phyloP scores from a whole-genome alignment of 768 basidiomycete genomes.

The Rhodotorula toruloides region DNA sequence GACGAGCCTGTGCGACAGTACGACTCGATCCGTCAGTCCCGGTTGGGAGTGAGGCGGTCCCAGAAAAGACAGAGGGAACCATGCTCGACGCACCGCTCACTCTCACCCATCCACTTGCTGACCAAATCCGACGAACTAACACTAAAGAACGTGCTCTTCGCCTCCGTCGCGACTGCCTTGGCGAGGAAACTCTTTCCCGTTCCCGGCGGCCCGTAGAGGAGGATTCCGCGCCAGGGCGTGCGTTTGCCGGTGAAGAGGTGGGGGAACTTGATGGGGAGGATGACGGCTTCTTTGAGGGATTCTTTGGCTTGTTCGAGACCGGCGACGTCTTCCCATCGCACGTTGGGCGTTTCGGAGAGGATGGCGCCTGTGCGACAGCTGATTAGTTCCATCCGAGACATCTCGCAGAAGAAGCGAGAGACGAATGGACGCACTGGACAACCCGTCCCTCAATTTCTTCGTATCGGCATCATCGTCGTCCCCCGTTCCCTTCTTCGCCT shows the following conservation, averaged over 20 bases:
- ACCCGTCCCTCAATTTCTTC: conserved; percentile 90
- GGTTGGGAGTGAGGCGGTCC: background rate
- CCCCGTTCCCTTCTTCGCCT: conserved; percentile 49
- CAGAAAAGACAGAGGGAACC: background rate
- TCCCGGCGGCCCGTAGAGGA: conserved; percentile 94
- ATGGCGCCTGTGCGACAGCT: conserved; percentile 80
- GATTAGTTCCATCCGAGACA: background rate
- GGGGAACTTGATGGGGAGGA: conserved; percentile 98
- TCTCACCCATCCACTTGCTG: conserved; percentile 99
- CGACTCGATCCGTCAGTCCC: background rate
- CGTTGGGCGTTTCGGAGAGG: conserved; percentile 85
- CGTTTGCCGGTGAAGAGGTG: conserved; percentile 98
- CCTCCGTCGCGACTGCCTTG: conserved; percentile 97
- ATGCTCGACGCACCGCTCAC: conserved; percentile 83
- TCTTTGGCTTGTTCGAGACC: conserved; percentile 94
- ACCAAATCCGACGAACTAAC: conserved; percentile 92
- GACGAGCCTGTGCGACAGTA: conserved; percentile 57
- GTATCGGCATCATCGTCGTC: conserved; percentile 84
- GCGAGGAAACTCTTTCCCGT: conserved; percentile 96
- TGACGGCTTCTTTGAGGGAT: conserved; percentile 93
- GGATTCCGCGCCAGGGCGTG: conserved; percentile 92
- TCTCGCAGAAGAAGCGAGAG: no score
- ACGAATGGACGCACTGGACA: conserved; percentile 54
- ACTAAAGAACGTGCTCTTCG: conserved; percentile 97
- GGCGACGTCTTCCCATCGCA: conserved; percentile 98